Base-by-base conservation (phyloP, 1,284 basidiomycete genomes). In the Ustilago bromivora region DNA sequence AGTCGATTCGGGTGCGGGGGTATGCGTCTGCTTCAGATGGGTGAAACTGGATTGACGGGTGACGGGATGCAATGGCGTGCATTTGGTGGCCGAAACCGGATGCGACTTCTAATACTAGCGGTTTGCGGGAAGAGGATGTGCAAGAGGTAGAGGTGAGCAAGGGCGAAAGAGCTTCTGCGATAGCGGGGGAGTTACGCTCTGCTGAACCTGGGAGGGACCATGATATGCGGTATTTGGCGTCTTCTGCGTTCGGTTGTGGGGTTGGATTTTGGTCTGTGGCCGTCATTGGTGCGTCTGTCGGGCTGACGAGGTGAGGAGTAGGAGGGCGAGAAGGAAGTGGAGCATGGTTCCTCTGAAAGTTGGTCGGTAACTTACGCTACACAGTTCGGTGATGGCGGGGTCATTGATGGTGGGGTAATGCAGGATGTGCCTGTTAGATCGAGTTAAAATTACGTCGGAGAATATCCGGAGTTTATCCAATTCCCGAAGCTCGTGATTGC, bases 31-130 rank as follows among this genome's bases (percentile, higher is more conserved):
- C 71, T 41, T 80, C 78, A 15, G 56, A 75, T 0, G 78, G 78
- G 12, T 73, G 66, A 19, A 76, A 76, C 2, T 54, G 60, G 43
- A 38, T 58, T 43, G 57, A 36, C 1, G 73, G 59, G 28, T 69
- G 46, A 2, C 13, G 8, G 2, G 57, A 34, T 0, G 76, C 76
- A 8, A 76, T 60, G 2, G 64, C 60, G 10, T 23, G 51, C 4
- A 76, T 66, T 55, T 78, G 76, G 8, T 64, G 66, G 8, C 76
- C 76, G 23, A 78, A 76, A 0, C 76, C 76, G 8, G 76, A 78
- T 8, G 76, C 76, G 0, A 78, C 69, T 40, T 78, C 76, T n/a
- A 78, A 60, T 13, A 78, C 46, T 46, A 49, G 34, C 10, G 71
- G 60, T 28, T 51, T 60, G 55, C 61, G 66, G 0, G 52, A 38